Evolutionary conservation across 306 rosid species (phyloP), one percentile per base, ranked within the genome.

Genomic region (Datisca glomerata): DNA sequence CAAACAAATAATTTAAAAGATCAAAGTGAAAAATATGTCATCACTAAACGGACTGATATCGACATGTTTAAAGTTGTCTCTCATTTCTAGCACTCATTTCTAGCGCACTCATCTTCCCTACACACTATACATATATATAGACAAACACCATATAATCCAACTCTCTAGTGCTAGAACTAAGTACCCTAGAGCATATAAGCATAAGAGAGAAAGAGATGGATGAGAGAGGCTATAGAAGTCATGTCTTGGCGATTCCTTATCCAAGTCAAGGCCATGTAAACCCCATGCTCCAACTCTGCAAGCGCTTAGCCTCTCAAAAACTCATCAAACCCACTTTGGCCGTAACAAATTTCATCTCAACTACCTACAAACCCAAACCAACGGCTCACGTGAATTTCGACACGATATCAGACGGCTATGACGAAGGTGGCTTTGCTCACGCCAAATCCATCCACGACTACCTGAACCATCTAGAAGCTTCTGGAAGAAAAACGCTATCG

Each of bases 181-280:
- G n/a, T n/a, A n/a, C n/a, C n/a, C n/a, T n/a, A n/a, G n/a, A n/a
- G n/a, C n/a, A n/a, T n/a, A n/a, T n/a, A n/a, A n/a, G n/a, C n/a
- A n/a, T n/a, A n/a, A n/a, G 21, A 18, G 5, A 13, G 41, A 48
- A 41, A 33, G 42, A 23, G 34, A 49, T 49, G 55, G 55, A 6
- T 3, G 47, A 36, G 22, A 21, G 44, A 15, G 21, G 7, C 9
- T 13, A 22, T 19, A 49, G 24, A 4, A 7, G 13, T 43, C 73
- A 78, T 50, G 61, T 70, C 4, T 41, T 78, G 55, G 39, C 36
- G 38, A 0, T 78, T 41, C 73, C 87, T 17, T 78, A 70, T 19
- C 87, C 87, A 51, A 47, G 69, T 18, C 87, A 78, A 44, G 87
- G 81, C n/a, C 81, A 73, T 66, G 15, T 73, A 28, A 78, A 78